Evolutionary conservation across 495 filamentous ascomycete genomes (phyloP).

Genomic region (Elaphomyces granulatus): DNA sequence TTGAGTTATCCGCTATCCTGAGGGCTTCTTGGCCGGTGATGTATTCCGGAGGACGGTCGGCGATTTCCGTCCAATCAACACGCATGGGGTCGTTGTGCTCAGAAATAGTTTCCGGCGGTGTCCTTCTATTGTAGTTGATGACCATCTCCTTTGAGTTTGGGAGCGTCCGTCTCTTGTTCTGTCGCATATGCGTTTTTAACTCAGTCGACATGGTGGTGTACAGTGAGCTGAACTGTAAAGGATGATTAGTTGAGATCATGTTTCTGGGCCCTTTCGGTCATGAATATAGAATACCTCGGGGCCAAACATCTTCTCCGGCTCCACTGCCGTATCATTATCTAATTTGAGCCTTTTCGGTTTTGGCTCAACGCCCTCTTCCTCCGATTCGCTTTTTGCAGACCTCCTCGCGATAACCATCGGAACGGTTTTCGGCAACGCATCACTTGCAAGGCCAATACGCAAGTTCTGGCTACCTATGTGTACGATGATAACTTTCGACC

Average conservation of each 20-base stretch:
- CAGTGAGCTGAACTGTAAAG: constrained; percentile 49
- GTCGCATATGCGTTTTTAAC: constrained; percentile 76
- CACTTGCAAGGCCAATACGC: constrained; percentile 80
- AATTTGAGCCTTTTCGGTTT: constrained; percentile 74
- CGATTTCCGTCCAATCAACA: constrained; percentile 91
- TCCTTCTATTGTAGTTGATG: constrained; percentile 77
- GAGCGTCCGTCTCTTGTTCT: constrained; percentile 80
- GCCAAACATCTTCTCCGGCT: constrained; percentile 70
- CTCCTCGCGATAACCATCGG: constrained; percentile 85
- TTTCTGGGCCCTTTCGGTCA: too few relatives aligned
- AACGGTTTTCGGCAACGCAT: constrained; percentile 84
- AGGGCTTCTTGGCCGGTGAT: constrained; percentile 71
- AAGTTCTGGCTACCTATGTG: constrained; percentile 98
- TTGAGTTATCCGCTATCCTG: constrained; percentile 79
- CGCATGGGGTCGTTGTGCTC: constrained; percentile 89
- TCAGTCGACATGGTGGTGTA: constrained; percentile 72
- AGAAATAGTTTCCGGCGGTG: constrained; percentile 65
- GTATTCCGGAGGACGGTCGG: constrained; percentile 47
- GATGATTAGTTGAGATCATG: too few relatives aligned
- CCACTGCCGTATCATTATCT: constrained; percentile 40
- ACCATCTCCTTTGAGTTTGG: constrained; percentile 94
- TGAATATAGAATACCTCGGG: constrained; percentile 59
- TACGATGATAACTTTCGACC: constrained; percentile 88
- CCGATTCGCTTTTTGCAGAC: constrained; percentile 59
- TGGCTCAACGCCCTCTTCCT: constrained; percentile 64